Evolutionary conservation across 257 asterid genomes (phyloP).

Genomic region (Linderniella brevidens): DNA sequence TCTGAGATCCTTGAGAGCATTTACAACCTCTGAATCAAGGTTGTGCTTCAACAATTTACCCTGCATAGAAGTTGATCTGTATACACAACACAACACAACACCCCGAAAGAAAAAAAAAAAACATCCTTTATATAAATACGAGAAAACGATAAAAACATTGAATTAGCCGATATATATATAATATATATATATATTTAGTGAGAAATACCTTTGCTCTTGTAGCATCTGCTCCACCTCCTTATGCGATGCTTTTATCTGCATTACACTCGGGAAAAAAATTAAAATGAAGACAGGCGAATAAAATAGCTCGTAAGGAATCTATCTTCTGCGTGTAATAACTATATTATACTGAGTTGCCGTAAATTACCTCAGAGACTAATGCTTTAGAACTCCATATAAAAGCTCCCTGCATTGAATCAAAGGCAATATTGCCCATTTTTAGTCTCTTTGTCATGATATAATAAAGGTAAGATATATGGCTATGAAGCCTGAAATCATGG

Average conservation of each 20-base stretch:
- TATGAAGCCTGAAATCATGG: no score
- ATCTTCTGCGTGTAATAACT: no score
- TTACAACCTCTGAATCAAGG: constrained; percentile 74
- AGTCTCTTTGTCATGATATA: constrained; percentile 1
- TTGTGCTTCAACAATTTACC: constrained; percentile 88
- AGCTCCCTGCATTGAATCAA: constrained; percentile 51
- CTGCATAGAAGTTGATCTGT: constrained; percentile 83
- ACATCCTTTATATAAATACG: background rate
- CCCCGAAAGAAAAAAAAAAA: background rate
- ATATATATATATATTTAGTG: no score
- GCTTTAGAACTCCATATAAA: constrained; percentile 94
- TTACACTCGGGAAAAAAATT: constrained; percentile 14
- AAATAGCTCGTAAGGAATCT: constrained; percentile 3
- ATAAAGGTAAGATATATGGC: no score
- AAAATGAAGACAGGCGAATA: constrained; percentile 1
- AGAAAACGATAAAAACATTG: background rate
- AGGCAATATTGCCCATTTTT: background rate
- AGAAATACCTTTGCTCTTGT: constrained; percentile 52
- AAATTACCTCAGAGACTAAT: constrained; percentile 78
- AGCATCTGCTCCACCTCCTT: constrained; percentile 80
- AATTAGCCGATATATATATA: no score
- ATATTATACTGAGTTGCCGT: background rate
- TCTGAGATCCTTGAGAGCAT: constrained; percentile 86
- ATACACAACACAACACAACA: background rate
- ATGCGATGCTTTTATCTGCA: constrained; percentile 84